These are phyloP conservation scores for Fraxinus xanthoxyloides DNA, from an alignment of 305 asterid genomes.

Conservation along the genomic window DNA sequence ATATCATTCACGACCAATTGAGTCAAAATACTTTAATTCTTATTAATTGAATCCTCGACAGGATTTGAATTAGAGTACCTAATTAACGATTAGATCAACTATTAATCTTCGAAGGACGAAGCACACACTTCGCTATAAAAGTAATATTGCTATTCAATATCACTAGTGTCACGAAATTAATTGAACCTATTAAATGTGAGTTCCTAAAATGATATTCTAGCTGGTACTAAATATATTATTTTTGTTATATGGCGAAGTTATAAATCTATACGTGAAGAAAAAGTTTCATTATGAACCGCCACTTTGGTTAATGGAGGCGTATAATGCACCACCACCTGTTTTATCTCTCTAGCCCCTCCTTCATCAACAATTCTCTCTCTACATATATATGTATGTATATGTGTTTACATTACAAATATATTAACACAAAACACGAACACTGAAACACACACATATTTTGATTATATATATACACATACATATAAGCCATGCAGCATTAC, in stretches of 20 bases:
- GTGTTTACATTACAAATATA: not conserved
- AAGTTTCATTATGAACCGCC: not conserved
- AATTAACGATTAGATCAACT: too few species aligned
- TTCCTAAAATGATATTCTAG: too few species aligned
- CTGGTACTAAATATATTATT: too few species aligned
- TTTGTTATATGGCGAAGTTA: not conserved
- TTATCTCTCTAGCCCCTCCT: not conserved
- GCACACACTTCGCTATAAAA: not conserved
- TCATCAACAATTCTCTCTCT: not conserved
- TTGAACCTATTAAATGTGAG: too few species aligned
- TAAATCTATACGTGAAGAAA: not conserved
- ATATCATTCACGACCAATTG: too few species aligned
- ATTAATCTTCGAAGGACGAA: not conserved
- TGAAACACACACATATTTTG: not conserved
- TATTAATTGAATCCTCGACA: too few species aligned
- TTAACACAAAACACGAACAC: not conserved
- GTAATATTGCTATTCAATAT: too few species aligned
- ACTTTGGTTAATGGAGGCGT: not conserved
- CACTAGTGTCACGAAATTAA: too few species aligned
- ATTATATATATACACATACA: conserved; percentile 3
- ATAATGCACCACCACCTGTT: conserved; percentile 21
- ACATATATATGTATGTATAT: not conserved
- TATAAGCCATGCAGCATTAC: conserved; percentile 16
- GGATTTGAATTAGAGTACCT: too few species aligned
- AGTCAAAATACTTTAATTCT: too few species aligned